Percentiles rank a stretch among this genome's conserved stretches.
Conservation (phyloP, 192 early-diverging fungal genomes). For the Rhizophagus sp. region DNA sequence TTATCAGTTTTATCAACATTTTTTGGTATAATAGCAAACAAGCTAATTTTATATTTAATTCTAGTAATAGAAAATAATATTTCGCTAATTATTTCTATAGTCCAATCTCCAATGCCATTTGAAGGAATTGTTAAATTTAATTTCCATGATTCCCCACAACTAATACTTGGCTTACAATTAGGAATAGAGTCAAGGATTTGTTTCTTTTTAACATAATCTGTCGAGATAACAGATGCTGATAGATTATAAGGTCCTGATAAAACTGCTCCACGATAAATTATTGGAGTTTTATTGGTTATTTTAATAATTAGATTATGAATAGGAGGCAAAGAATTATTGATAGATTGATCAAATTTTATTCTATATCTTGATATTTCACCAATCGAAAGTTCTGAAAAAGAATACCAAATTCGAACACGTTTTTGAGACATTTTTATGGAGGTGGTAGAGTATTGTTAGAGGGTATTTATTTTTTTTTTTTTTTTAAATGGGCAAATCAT, state of each 20-base stretch:
- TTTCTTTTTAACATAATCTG: neutral
- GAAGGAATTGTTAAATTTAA: neutral
- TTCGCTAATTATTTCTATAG: slow-evolving; percentile 18
- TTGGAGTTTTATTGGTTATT: slow-evolving; percentile 9
- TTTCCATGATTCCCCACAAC: slow-evolving; percentile 1
- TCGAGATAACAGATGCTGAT: slow-evolving; percentile 7
- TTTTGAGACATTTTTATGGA: neutral
- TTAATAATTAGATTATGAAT: neutral
- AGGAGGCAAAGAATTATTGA: neutral
- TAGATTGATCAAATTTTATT: neutral
- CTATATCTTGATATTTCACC: neutral
- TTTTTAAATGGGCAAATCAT: no score
- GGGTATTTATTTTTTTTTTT: no score
- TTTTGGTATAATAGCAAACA: slow-evolving; percentile 16
- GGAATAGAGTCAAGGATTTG: neutral
- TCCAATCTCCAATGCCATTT: slow-evolving; percentile 12
- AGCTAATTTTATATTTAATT: slow-evolving; percentile 11
- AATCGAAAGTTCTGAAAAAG: neutral
- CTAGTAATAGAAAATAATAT: neutral
- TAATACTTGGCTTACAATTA: neutral
- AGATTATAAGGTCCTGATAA: slow-evolving; percentile 15
- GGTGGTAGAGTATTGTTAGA: no score
- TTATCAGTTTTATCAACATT: neutral
- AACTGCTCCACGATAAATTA: neutral
- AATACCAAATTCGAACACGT: neutral